These are phyloP conservation scores for Hippophae tibetana DNA, from an alignment of 306 rosid genomes.

Conservation along the genomic window DNA sequence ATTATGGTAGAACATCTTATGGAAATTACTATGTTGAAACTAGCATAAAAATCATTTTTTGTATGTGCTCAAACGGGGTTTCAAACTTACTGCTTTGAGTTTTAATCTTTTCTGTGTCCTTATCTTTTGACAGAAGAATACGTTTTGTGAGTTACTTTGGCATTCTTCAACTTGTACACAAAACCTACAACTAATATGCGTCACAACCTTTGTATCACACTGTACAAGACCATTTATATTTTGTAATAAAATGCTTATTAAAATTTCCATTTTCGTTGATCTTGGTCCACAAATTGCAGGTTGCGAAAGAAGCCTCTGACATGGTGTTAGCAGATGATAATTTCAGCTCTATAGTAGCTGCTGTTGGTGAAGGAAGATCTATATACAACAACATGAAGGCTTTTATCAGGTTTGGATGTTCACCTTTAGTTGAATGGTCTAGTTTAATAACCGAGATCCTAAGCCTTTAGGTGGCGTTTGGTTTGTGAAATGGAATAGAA, in stretches of 20 bases:
- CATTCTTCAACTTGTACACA: too few species aligned
- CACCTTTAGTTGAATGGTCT: not conserved
- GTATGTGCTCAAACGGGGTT: too few species aligned
- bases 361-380: constrained; percentile 95
- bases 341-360: constrained; percentile 89
- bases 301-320: constrained; percentile 95
- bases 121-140: too few species aligned
- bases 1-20: too few species aligned
- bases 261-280: not conserved
- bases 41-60: too few species aligned
- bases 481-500: too few species aligned
- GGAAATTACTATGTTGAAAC: too few species aligned
- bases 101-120: too few species aligned
- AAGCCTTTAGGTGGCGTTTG: not conserved
- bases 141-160: too few species aligned
- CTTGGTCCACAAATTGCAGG: constrained; percentile 32
- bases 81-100: too few species aligned
- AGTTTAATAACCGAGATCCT: not conserved
- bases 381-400: constrained; percentile 95
- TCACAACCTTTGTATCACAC: not conserved
- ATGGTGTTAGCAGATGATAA: constrained; percentile 97
- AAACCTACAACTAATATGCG: too few species aligned
- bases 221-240: not conserved
- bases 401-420: constrained; percentile 60
- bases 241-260: not conserved